Evolutionary conservation across 257 asterid genomes (phyloP), one percentile per base, ranked within the genome.

Genomic region (Solanum habrochaites): DNA sequence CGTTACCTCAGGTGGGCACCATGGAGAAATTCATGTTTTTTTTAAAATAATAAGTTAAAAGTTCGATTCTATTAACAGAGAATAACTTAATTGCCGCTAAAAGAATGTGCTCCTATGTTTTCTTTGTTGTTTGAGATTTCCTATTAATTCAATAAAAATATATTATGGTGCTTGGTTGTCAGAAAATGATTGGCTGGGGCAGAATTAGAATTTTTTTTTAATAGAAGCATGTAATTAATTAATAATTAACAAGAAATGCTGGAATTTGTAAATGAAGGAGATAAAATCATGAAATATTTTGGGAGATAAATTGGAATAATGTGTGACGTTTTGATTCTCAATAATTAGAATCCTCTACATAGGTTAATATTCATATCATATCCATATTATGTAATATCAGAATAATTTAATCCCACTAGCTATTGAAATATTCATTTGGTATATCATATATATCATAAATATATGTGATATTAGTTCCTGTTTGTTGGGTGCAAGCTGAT

Each of bases 381-480:
- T 56, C 2, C 14, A 32, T 11, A 20, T 11, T 6, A 37, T 73
- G 43, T 23, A 37, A 37, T 91, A 93, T 82, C 35, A 47, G 88
- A 37, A 66, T 82, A 88, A 13, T 40, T n/a, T 40, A 74, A 74
- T 23, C 72, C 90, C 87, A 86, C 87, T 88, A 31, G 88, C 66
- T 60, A 78, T 52, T 58, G 31, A 49, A 67, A 85, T 87, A 77
- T 77, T 77, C 62, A 43, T 43, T 67, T 85, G 69, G 89, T 58
- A 72, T 20, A 77, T 23, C 87, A 64, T 56, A 35, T 35, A 35
- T 35, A 35, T 5, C 39, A 37, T 37, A n/a, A 9, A 39, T 23
- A 23, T 23, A 60, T 89, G 85, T 80, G 75, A 86, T 32, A 31
- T 86, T 87, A 90, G 64, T 88, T 89, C 91, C 89, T 82, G 81